phyloP scores from a whole-genome alignment of 441 rosid genomes.

The Metrosideros polymorpha region DNA sequence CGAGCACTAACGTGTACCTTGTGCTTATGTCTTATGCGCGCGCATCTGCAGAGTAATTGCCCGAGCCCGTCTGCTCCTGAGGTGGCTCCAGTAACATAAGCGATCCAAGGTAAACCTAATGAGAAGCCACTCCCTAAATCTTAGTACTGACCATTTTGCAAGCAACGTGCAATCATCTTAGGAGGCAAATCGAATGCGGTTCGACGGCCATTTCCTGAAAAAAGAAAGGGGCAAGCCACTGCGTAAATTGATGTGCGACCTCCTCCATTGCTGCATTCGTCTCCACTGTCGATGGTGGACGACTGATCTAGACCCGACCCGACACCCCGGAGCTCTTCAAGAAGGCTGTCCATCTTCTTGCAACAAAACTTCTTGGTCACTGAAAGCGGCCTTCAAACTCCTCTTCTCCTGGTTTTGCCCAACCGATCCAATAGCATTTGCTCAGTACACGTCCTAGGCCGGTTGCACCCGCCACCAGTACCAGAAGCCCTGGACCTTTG shows the following conservation, averaged over 20 bases:
- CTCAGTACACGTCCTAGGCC: neutral
- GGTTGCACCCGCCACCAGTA: neutral
- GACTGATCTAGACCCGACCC: neutral
- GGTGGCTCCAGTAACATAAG: neutral
- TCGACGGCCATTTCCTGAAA: neutral
- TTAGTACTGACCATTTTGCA: neutral
- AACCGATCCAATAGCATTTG: neutral
- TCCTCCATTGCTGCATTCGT: neutral
- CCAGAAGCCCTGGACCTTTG: neutral
- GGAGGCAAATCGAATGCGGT: neutral
- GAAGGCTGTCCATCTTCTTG: neutral
- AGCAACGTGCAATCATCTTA: neutral
- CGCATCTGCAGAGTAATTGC: neutral
- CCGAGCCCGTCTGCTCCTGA: neutral
- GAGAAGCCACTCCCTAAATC: neutral
- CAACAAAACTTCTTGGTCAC: neutral
- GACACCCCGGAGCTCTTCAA: neutral
- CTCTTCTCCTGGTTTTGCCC: neutral
- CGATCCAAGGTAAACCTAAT: neutral
- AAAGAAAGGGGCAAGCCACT: neutral
- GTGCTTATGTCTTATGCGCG: neutral
- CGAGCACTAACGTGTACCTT: neutral
- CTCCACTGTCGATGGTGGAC: neutral
- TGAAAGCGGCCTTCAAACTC: neutral
- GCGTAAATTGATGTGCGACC: neutral